phyloP scores from a whole-genome alignment of 129 eudicot species.

The Tagetes patula region DNA sequence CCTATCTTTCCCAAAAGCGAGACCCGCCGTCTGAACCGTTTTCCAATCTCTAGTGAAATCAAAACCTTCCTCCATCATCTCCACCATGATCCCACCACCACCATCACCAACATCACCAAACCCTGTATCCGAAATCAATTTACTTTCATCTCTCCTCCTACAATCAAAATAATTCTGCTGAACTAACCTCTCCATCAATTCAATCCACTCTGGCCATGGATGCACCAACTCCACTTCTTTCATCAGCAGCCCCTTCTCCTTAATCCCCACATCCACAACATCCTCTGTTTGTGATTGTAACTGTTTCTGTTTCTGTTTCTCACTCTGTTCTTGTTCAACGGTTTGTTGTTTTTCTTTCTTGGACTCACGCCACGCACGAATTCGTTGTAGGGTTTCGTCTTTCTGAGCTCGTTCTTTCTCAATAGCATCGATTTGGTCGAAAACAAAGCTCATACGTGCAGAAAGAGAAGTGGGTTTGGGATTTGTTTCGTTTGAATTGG shows the following conservation, averaged over 20 bases:
- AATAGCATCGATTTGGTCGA: constrained; percentile 91
- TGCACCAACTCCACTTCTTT: constrained; percentile 76
- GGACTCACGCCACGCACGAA: constrained; percentile 93
- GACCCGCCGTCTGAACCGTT: constrained; percentile 72
- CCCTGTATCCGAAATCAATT: constrained; percentile 60
- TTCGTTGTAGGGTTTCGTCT: constrained; percentile 83
- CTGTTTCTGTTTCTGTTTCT: not conserved
- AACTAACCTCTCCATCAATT: constrained; percentile 88
- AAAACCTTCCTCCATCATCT: constrained; percentile 43
- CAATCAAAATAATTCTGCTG: constrained; percentile 90
- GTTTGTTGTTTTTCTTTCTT: constrained; percentile 30
- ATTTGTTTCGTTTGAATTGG: constrained; percentile 33
- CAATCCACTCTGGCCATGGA: constrained; percentile 98
- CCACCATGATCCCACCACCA: constrained; percentile 35
- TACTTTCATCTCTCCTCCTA: constrained; percentile 73
- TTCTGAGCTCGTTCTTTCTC: constrained; percentile 72
- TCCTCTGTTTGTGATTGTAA: not conserved
- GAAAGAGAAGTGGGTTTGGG: constrained; percentile 79
- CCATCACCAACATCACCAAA: constrained; percentile 25
- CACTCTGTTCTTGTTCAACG: not conserved
- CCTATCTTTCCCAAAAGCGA: constrained; percentile 81
- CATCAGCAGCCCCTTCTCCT: constrained; percentile 27
- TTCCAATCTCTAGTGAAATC: constrained; percentile 85
- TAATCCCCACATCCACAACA: constrained; percentile 22
- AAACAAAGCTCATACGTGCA: constrained; percentile 86